phyloP scores from a whole-genome alignment of 371 early-diverging fungal genomes.

The Rhizopus delemar region DNA sequence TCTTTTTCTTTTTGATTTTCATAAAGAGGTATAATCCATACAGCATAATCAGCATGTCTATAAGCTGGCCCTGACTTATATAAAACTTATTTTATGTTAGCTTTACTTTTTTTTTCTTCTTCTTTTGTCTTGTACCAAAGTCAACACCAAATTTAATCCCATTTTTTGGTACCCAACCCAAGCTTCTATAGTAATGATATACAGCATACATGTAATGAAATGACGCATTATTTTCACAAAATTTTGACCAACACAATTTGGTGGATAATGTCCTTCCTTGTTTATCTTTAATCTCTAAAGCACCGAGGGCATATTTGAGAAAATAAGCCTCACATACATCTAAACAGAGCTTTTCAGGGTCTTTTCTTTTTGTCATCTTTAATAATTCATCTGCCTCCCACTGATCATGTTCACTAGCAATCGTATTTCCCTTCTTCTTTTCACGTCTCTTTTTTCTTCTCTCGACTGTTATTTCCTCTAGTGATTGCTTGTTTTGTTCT shows the following conservation, averaged over 20 bases:
- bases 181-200: conserved; percentile 80
- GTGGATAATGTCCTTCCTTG: conserved; percentile 25
- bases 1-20: conserved; percentile 9
- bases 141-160: conserved; percentile 86
- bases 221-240: conserved; percentile 19
- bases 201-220: conserved; percentile 71
- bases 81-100: conserved; percentile 15
- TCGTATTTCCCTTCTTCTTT: conserved; percentile 6
- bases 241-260: conserved; percentile 41
- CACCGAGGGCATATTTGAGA: conserved; percentile 58
- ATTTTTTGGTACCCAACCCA: conserved; percentile 81
- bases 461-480: conserved; percentile 53
- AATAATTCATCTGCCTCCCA: conserved; percentile 16
- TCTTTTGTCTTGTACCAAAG: conserved; percentile 52
- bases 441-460: conserved; percentile 50
- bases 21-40: conserved; percentile 27
- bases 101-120: background rate
- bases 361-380: conserved; percentile 12
- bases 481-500: conserved; percentile 11
- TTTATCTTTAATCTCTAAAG: conserved; percentile 41
- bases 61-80: conserved; percentile 31
- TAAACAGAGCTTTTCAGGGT: conserved; percentile 61
- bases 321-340: conserved; percentile 72
- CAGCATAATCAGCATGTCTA: conserved; percentile 41
- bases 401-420: background rate